Conservation (phyloP, 352 stramenopile species). For the Globisporangium abappressorium region DNA sequence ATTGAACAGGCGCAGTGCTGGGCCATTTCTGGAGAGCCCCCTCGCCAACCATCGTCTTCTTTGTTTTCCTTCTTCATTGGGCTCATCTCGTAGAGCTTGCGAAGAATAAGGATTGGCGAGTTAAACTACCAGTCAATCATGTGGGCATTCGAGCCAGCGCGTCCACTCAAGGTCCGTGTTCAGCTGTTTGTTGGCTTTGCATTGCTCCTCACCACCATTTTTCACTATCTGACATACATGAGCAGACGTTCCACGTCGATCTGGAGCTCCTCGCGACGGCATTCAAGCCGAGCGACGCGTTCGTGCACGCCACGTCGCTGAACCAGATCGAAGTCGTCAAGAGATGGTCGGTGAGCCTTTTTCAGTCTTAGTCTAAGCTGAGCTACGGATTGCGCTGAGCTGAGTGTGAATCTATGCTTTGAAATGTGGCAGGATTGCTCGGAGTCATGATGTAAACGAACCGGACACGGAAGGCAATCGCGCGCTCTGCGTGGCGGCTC, state of each 20-base stretch:
- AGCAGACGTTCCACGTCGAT: conserved; percentile 40
- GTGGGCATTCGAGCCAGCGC: conserved; percentile 14
- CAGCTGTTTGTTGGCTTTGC: not conserved
- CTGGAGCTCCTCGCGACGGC: conserved; percentile 32
- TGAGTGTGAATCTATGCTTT: not conserved
- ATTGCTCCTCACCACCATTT: not conserved
- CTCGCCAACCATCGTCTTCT: not conserved
- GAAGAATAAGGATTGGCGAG: not conserved
- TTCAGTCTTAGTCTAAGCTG: not conserved
- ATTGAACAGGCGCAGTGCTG: not conserved
- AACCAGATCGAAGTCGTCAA: conserved; percentile 63
- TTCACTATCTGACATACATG: not conserved
- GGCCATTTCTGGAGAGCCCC: not conserved
- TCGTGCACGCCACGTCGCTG: conserved; percentile 63
- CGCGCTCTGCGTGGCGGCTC: conserved; percentile 48
- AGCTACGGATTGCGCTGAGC: not conserved
- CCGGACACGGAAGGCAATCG: conserved; percentile 46
- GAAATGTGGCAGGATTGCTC: conserved; percentile 35
- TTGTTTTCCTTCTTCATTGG: not conserved
- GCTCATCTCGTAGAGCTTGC: not conserved
- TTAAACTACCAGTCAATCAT: conserved; percentile 4
- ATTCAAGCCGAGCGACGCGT: conserved; percentile 46
- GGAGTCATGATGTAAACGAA: conserved; percentile 41
- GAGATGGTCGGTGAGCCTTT: conserved; percentile 29
- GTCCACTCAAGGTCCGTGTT: conserved; percentile 4